phyloP scores from a whole-genome alignment of 371 early-diverging fungal species.

The Mortierella sp. region DNA sequence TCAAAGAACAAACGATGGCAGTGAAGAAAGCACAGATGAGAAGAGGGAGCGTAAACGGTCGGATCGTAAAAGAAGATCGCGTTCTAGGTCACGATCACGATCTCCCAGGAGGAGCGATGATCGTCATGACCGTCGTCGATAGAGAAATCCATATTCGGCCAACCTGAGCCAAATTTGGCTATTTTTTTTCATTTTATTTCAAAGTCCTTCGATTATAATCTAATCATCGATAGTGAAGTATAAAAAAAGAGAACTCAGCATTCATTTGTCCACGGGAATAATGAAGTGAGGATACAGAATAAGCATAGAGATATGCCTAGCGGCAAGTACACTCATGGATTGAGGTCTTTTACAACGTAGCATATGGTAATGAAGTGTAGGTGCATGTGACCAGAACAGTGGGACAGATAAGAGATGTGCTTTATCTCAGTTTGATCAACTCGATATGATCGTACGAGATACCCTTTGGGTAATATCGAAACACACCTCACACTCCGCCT shows the following conservation, averaged over 20 bases:
- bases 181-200: background rate
- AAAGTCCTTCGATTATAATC: background rate
- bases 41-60: constrained; percentile 16
- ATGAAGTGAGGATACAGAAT: too few relatives aligned
- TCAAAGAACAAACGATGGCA: constrained; percentile 14
- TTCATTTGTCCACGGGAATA: too few relatives aligned
- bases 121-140: constrained; percentile 8
- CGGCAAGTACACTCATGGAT: too few relatives aligned
- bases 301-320: too few relatives aligned
- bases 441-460: background rate
- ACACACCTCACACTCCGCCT: background rate
- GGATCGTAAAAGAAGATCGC: constrained; percentile 8
- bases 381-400: background rate
- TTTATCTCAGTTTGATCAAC: constrained; percentile 12
- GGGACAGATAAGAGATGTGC: constrained; percentile 13
- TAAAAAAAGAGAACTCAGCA: too few relatives aligned
- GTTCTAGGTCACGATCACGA: background rate
- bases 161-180: background rate
- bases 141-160: background rate
- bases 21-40: constrained; percentile 18
- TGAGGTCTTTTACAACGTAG: background rate
- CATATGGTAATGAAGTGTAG: background rate
- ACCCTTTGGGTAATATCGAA: background rate
- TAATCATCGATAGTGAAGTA: too few relatives aligned
- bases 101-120: constrained; percentile 17